phyloP scores from a whole-genome alignment of 129 eudicot species.

The Centaurea solstitialis region DNA sequence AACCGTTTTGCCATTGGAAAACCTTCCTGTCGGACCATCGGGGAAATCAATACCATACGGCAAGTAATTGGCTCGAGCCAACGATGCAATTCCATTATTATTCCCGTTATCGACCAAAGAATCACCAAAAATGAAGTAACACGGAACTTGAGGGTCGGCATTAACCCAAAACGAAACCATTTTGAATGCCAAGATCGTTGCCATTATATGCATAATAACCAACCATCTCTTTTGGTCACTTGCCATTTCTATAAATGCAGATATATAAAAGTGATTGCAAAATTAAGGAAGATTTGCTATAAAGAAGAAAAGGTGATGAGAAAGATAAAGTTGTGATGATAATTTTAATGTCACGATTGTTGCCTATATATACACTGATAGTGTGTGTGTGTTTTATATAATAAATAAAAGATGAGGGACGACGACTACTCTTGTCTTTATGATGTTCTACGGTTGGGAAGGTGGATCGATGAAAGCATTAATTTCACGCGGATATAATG shows the following conservation, averaged over 20 bases:
- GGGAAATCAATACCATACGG: conserved; percentile 89
- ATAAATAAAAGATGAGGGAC: background rate
- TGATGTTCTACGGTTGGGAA: conserved; percentile 38
- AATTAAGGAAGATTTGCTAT: conserved; percentile 15
- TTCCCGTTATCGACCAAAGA: conserved; percentile 88
- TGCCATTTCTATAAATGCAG: conserved; percentile 26
- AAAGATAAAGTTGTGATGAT: conserved; percentile 24
- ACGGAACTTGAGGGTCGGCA: conserved; percentile 74
- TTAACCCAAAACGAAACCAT: conserved; percentile 27
- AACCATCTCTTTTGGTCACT: conserved; percentile 31
- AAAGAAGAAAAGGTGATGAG: conserved; percentile 18
- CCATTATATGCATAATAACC: conserved; percentile 20
- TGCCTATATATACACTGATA: conserved; percentile 24
- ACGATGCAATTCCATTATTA: conserved; percentile 63
- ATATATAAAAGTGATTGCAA: conserved; percentile 11
- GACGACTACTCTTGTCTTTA: conserved; percentile 16
- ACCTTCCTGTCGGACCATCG: conserved; percentile 70
- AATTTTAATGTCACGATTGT: no score
- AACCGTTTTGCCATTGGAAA: conserved; percentile 62
- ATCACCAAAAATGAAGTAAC: conserved; percentile 84
- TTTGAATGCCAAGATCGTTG: conserved; percentile 17
- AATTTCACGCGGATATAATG: conserved; percentile 32
- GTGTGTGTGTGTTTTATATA: background rate
- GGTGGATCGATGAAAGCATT: conserved; percentile 20
- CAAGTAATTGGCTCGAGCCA: conserved; percentile 79